These are phyloP conservation scores for Sugiyamaella novakii DNA, from an alignment of 1,139 yeast species.

Conservation along the genomic window DNA sequence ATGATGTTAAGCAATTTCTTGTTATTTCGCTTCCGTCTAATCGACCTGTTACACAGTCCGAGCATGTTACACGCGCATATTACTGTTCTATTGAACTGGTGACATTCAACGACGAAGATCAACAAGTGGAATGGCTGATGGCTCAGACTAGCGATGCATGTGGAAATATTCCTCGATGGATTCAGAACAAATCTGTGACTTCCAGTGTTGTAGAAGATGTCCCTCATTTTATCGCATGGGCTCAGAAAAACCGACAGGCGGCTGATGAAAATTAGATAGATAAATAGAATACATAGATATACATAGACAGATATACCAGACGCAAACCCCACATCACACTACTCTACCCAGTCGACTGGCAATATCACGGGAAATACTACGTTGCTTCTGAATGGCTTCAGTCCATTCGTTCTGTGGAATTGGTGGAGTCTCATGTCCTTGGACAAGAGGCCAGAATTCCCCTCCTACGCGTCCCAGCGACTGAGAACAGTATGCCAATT, in stretches of 20 bases:
- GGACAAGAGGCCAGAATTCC: conserved; percentile 55
- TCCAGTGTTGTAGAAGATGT: conserved; percentile 67
- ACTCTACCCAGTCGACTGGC: conserved; percentile 18
- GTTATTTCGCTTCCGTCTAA: conserved; percentile 55
- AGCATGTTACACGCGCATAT: conserved; percentile 36
- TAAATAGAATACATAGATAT: no score
- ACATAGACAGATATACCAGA: no score
- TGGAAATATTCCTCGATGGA: conserved; percentile 65
- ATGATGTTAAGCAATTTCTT: conserved; percentile 46
- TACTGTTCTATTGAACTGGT: conserved; percentile 66
- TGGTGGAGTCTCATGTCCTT: conserved; percentile 30
- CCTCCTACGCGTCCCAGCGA: conserved; percentile 70
- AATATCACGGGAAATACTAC: conserved; percentile 37
- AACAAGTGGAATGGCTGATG: conserved; percentile 62
- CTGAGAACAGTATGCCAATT: conserved; percentile 74
- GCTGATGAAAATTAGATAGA: conserved; percentile 3
- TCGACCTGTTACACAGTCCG: conserved; percentile 30
- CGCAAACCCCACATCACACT: no score
- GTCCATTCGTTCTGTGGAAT: conserved; percentile 44
- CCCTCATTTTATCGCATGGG: conserved; percentile 61
- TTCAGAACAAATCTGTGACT: conserved; percentile 58
- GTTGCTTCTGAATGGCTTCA: conserved; percentile 45
- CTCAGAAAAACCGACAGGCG: conserved; percentile 23
- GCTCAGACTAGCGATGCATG: conserved; percentile 65
- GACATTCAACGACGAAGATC: conserved; percentile 44